Percentiles rank a stretch among this genome's conserved stretches.
Conservation (phyloP, 345 rosid genomes). For the Mercurialis annua region DNA sequence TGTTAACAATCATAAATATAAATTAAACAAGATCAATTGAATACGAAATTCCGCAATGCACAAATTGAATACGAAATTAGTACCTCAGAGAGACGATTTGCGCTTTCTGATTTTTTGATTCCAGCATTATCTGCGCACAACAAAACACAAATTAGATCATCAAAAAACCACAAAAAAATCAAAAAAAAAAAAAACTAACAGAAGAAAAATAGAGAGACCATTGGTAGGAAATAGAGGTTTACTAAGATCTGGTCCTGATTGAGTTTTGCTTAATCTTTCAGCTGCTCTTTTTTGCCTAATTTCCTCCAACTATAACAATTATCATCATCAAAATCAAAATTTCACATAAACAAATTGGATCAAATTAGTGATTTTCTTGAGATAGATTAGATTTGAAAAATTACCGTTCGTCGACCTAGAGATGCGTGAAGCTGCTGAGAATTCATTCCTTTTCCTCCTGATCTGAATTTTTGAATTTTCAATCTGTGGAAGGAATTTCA, state of each 20-base stretch:
- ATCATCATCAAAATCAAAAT: not conserved
- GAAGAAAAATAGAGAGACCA: constrained; percentile 35
- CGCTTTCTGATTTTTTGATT: constrained; percentile 79
- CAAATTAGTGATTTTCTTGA: too few species aligned
- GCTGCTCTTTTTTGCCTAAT: constrained; percentile 95
- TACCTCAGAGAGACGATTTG: constrained; percentile 79
- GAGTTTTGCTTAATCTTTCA: constrained; percentile 68
- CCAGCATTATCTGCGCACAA: constrained; percentile 45
- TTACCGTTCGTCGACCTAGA: constrained; percentile 92
- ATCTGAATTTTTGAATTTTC: too few species aligned
- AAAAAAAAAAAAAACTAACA: not conserved
- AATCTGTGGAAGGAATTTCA: too few species aligned
- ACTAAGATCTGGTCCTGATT: constrained; percentile 84
- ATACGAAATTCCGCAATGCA: not conserved
- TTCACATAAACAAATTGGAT: constrained; percentile 3
- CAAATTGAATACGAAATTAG: too few species aligned
- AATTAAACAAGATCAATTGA: not conserved
- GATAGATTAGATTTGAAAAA: constrained; percentile 2
- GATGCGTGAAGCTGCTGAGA: constrained; percentile 82
- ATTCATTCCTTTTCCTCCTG: constrained; percentile 42
- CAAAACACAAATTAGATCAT: not conserved
- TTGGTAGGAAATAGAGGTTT: constrained; percentile 40
- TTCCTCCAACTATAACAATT: constrained; percentile 66
- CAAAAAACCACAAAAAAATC: not conserved
- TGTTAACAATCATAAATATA: too few species aligned